phyloP scores from a whole-genome alignment of 106 monocot species.

The Iris macrosiphon region DNA sequence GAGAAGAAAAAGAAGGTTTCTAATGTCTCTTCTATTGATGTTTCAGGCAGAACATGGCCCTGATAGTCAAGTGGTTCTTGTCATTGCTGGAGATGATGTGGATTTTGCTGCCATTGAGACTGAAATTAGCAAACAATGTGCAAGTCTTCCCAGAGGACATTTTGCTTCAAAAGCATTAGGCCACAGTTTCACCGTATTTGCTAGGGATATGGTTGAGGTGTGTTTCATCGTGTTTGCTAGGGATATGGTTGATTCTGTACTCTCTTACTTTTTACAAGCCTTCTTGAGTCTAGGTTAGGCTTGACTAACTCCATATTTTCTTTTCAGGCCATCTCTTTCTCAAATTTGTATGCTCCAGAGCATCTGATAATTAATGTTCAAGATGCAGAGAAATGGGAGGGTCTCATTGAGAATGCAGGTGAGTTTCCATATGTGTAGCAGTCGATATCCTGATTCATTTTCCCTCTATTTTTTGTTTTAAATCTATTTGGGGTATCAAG shows the following conservation, averaged over 20 bases:
- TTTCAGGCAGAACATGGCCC: slow-evolving; percentile 96
- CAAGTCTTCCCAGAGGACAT: slow-evolving; percentile 74
- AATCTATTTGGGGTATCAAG: too few relatives aligned
- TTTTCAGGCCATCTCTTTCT: slow-evolving; percentile 81
- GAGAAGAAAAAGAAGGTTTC: too few relatives aligned
- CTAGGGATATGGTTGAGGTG: slow-evolving; percentile 82
- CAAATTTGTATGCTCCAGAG: slow-evolving; percentile 97
- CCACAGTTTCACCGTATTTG: slow-evolving; percentile 79
- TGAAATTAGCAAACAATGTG: slow-evolving; percentile 73
- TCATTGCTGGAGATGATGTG: slow-evolving; percentile 68
- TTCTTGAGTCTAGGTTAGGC: neutral
- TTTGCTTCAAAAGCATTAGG: slow-evolving; percentile 88
- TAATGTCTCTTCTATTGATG: slow-evolving; percentile 1
- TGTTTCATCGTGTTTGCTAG: too few relatives aligned
- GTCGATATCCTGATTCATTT: too few relatives aligned
- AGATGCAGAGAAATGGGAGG: slow-evolving; percentile 86
- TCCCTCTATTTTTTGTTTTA: too few relatives aligned
- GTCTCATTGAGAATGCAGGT: slow-evolving; percentile 92
- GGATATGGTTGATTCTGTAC: too few relatives aligned
- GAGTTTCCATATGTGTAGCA: too few relatives aligned
- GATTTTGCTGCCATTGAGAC: slow-evolving; percentile 64
- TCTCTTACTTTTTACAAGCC: neutral
- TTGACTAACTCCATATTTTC: neutral
- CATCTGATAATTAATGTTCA: slow-evolving; percentile 89
- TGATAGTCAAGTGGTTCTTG: slow-evolving; percentile 98